Percentiles rank a stretch among this genome's conserved stretches.
Evolutionary conservation across 306 rosid species (phyloP).

Genomic region (Prunus persica): DNA sequence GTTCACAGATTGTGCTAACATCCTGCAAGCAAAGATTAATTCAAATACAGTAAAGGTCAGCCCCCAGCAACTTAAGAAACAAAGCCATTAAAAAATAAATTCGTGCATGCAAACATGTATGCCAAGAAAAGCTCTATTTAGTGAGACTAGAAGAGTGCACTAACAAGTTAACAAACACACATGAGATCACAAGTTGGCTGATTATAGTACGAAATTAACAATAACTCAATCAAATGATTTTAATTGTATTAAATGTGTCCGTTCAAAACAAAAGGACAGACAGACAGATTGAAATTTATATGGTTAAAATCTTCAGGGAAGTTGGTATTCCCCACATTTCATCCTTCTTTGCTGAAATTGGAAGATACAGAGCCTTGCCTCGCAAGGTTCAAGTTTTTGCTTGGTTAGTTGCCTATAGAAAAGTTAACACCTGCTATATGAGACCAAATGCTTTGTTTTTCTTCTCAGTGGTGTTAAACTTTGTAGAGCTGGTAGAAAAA

Average conservation of each 20-base stretch:
- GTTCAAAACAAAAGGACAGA: too few species aligned
- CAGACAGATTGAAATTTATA: too few species aligned
- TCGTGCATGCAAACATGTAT: neutral
- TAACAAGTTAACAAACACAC: neutral
- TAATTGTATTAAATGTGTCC: neutral
- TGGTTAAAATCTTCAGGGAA: too few species aligned
- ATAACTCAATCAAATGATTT: neutral
- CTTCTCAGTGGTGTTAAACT: neutral
- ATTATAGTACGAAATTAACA: neutral
- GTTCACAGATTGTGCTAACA: slow-evolving; percentile 70
- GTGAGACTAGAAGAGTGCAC: neutral
- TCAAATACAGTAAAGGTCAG: slow-evolving; percentile 15
- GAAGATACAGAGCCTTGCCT: too few species aligned
- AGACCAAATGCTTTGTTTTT: neutral
- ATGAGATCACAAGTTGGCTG: neutral
- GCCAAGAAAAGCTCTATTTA: neutral
- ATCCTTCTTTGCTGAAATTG: too few species aligned
- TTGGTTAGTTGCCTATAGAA: neutral
- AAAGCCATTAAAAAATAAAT: neutral
- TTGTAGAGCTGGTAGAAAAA: neutral
- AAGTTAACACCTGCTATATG: neutral
- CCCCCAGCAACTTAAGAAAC: slow-evolving; percentile 10
- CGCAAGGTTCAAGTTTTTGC: neutral
- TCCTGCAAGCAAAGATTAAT: slow-evolving; percentile 60
- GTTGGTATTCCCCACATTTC: too few species aligned